Conservation (phyloP, 106 monocot species). For the Dendrobium catenatum region DNA sequence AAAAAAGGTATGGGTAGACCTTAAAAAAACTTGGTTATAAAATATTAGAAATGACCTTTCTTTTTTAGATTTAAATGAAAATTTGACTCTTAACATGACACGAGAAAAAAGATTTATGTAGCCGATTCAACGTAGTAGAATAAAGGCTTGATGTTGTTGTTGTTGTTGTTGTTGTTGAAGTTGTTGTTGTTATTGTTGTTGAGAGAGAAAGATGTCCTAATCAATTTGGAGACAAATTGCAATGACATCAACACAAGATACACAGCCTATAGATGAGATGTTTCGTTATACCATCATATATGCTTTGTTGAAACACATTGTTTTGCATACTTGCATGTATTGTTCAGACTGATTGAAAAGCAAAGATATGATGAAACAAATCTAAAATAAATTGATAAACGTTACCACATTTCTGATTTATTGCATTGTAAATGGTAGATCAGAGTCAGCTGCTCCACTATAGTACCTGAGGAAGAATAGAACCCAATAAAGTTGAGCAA, state of each 20-base stretch:
- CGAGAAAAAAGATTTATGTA: too few species aligned
- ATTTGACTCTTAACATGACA: too few species aligned
- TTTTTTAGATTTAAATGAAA: too few species aligned
- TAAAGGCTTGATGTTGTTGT: too few species aligned
- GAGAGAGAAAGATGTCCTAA: not conserved
- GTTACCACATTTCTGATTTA: not conserved
- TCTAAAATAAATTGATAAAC: not conserved
- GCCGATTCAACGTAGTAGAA: too few species aligned
- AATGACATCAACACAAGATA: not conserved
- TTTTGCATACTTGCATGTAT: not conserved
- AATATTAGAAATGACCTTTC: too few species aligned
- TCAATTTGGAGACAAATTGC: not conserved
- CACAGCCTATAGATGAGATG: not conserved
- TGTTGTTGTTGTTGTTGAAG: too few species aligned
- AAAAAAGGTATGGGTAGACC: too few species aligned
- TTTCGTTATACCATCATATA: not conserved
- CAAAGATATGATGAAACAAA: not conserved
- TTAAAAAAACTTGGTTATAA: too few species aligned
- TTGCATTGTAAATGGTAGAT: conserved; percentile 2
- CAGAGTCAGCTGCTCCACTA: not conserved
- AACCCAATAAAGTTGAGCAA: conserved; percentile 92
- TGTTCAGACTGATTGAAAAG: not conserved
- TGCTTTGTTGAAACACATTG: not conserved
- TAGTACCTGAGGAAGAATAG: conserved; percentile 92
- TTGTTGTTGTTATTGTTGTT: too few species aligned